Percentiles rank a stretch among this genome's conserved stretches.
These are phyloP conservation scores for Microcos paniculata DNA, from an alignment of 345 rosid species.

Conservation along the genomic window DNA sequence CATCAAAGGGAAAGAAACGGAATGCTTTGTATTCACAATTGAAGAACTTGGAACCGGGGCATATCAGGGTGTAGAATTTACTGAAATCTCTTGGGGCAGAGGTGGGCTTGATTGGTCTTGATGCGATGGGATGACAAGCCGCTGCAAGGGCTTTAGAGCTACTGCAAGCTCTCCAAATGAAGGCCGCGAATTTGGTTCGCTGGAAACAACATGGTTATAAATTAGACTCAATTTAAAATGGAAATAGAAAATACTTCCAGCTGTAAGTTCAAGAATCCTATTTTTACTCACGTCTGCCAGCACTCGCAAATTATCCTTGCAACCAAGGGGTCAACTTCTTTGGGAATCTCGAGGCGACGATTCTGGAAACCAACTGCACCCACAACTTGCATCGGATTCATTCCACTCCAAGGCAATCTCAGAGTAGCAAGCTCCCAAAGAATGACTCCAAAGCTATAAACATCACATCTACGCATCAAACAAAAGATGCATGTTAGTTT, in stretches of 20 bases:
- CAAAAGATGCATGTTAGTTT: constrained; percentile 5
- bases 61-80: constrained; percentile 61
- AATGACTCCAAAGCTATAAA: constrained; percentile 95
- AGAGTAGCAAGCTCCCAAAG: constrained; percentile 98
- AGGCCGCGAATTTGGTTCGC: constrained; percentile 90
- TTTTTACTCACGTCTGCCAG: constrained; percentile 86
- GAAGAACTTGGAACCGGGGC: constrained; percentile 16
- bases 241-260: not conserved
- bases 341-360: constrained; percentile 91
- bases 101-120: constrained; percentile 51
- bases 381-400: constrained; percentile 99
- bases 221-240: not conserved
- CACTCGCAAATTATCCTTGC: constrained; percentile 85
- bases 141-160: constrained; percentile 79
- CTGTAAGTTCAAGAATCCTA: not conserved
- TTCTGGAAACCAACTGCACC: constrained; percentile 99
- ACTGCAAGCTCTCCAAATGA: constrained; percentile 76
- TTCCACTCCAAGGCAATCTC: constrained; percentile 93
- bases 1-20: constrained; percentile 12
- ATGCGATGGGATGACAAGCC: constrained; percentile 61
- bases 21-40: constrained; percentile 41
- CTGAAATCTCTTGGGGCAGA: constrained; percentile 49
- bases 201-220: constrained; percentile 29
- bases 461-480: constrained; percentile 72
- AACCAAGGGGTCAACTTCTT: constrained; percentile 91